Conservation (phyloP, 768 basidiomycete genomes). For the Suillus lakei region DNA sequence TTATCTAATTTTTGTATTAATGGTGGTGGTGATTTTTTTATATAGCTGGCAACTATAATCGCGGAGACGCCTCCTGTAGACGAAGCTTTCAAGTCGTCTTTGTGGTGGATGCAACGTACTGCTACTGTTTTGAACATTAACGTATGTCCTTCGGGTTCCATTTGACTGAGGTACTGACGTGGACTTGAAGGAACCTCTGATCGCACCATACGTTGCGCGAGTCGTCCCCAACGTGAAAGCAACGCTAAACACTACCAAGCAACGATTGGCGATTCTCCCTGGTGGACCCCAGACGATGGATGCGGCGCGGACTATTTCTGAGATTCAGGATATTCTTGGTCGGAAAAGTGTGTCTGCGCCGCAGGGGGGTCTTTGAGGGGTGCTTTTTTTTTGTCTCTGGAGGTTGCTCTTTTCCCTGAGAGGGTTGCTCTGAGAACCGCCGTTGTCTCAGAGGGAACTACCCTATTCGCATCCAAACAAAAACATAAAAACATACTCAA, state of each 20-base stretch:
- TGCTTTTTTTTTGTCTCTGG: neutral
- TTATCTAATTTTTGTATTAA: conserved; percentile 12
- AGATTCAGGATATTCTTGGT: conserved; percentile 73
- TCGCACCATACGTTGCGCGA: conserved; percentile 80
- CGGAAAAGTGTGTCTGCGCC: conserved; percentile 41
- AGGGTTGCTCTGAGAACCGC: neutral
- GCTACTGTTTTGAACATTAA: conserved; percentile 73
- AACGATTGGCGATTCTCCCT: conserved; percentile 78
- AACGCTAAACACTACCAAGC: conserved; percentile 78
- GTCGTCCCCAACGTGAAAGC: conserved; percentile 81
- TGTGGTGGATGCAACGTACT: conserved; percentile 89
- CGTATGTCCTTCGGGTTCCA: too few relatives aligned
- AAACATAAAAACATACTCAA: neutral
- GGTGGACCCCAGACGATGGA: conserved; percentile 71
- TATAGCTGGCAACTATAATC: conserved; percentile 72
- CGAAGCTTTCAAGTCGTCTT: conserved; percentile 77
- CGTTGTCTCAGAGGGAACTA: neutral
- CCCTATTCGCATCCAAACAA: neutral
- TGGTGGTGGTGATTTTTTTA: neutral
- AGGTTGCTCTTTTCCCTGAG: too few relatives aligned
- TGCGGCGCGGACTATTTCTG: conserved; percentile 68
- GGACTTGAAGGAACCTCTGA: conserved; percentile 68
- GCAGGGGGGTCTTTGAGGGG: neutral
- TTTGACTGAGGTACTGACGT: neutral
- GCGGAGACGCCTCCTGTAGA: conserved; percentile 79